phyloP scores from a whole-genome alignment of 225 moss, liverwort and hornwort genomes.

The Marchantia paleacea region DNA sequence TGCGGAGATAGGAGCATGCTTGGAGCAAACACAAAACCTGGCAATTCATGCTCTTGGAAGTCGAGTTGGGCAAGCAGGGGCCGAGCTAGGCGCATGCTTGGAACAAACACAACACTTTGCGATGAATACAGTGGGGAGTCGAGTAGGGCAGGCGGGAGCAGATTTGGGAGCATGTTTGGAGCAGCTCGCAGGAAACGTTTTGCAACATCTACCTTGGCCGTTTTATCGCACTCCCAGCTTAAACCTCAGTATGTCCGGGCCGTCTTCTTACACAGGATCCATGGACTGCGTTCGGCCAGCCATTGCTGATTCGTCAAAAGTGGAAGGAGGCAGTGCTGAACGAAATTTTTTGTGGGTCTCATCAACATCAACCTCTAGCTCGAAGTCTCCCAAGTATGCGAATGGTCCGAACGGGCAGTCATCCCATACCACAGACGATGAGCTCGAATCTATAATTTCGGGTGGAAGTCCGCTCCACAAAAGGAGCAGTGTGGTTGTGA shows the following conservation, averaged over 20 bases:
- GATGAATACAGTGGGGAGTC: slow-evolving; percentile 56
- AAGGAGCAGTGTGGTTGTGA: slow-evolving; percentile 63
- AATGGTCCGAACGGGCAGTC: slow-evolving; percentile 6
- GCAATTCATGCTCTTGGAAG: slow-evolving; percentile 59
- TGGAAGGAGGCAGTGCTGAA: slow-evolving; percentile 15
- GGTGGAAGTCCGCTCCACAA: slow-evolving; percentile 33
- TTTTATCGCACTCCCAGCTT: slow-evolving; percentile 19
- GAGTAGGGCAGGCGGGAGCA: slow-evolving; percentile 66
- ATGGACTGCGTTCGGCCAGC: slow-evolving; percentile 5
- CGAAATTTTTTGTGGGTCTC: slow-evolving; percentile 18
- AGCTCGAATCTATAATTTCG: slow-evolving; percentile 7
- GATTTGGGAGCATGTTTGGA: slow-evolving; percentile 57
- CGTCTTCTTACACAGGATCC: slow-evolving; percentile 19
- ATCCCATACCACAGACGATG: background rate
- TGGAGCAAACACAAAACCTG: slow-evolving; percentile 24
- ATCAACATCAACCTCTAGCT: background rate
- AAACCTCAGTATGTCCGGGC: slow-evolving; percentile 7
- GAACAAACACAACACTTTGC: slow-evolving; percentile 34
- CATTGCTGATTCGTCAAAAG: background rate
- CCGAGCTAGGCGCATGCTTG: slow-evolving; percentile 45
- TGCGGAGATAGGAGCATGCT: slow-evolving; percentile 25
- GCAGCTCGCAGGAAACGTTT: slow-evolving; percentile 54
- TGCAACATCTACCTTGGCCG: slow-evolving; percentile 53
- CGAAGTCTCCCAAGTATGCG: slow-evolving; percentile 9
- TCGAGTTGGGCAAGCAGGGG: slow-evolving; percentile 69